Percentiles rank a stretch among this genome's conserved stretches.
Conservation (phyloP, 2,329 filamentous ascomycete species). For the Knufia fluminis region DNA sequence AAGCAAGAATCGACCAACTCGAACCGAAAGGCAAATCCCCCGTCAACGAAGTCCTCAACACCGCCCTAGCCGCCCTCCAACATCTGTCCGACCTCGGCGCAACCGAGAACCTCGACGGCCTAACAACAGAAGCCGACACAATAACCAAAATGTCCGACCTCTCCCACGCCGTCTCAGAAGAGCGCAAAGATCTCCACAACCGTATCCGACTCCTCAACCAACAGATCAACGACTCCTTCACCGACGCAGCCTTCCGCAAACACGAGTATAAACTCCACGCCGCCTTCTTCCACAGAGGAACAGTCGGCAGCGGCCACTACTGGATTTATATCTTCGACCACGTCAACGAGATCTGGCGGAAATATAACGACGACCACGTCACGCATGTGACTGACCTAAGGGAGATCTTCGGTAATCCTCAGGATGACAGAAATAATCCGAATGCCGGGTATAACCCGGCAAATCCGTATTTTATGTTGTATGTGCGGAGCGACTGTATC, state of each 20-base stretch:
- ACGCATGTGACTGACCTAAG: conserved; percentile 54
- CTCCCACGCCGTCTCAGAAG: conserved; percentile 14
- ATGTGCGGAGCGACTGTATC: conserved; percentile 61
- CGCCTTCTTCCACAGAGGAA: conserved; percentile 76
- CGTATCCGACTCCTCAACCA: conserved; percentile 39
- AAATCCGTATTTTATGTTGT: conserved; percentile 53
- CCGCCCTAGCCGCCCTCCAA: conserved; percentile 18
- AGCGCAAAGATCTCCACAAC: conserved; percentile 27
- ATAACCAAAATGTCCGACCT: conserved; percentile 14
- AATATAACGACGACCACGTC: conserved; percentile 86
- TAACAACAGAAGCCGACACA: conserved; percentile 1
- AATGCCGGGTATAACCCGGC: conserved; percentile 48
- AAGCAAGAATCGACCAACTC: conserved; percentile 38
- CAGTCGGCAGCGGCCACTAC: conserved; percentile 71
- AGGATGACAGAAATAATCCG: conserved; percentile 8
- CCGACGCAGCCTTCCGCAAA: conserved; percentile 44
- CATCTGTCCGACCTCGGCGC: conserved; percentile 5
- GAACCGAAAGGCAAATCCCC: conserved; percentile 17
- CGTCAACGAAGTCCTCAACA: conserved; percentile 17
- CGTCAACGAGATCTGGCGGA: conserved; percentile 69
- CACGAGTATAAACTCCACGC: conserved; percentile 77
- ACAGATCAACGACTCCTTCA: conserved; percentile 51
- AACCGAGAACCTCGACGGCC: neutral
- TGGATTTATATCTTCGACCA: conserved; percentile 97
- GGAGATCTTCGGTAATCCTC: conserved; percentile 44